Percentiles rank a stretch among this genome's conserved stretches.
Evolutionary conservation across 2,329 filamentous ascomycete species (phyloP).

Genomic region (Xylariaceae sp.): DNA sequence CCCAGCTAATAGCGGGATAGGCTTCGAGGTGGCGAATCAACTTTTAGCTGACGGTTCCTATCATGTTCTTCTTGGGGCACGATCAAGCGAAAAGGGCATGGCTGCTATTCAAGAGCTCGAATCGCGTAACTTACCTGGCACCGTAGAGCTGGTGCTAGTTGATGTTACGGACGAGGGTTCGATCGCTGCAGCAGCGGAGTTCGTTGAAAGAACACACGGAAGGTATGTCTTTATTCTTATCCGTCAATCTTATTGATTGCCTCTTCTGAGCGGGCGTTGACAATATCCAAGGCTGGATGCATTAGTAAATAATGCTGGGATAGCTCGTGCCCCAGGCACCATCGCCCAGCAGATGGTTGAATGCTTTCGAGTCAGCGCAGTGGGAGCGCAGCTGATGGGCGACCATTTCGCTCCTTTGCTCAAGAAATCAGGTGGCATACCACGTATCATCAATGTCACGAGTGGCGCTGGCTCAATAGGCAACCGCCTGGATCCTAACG

Average conservation of each 20-base stretch:
- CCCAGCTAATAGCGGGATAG: constrained; percentile 15
- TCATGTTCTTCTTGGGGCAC: constrained; percentile 12
- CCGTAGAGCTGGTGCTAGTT: constrained; percentile 9
- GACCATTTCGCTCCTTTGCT: constrained; percentile 7
- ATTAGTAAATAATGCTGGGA: constrained; percentile 17
- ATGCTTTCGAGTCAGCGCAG: constrained; percentile 11
- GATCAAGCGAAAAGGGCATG: constrained; percentile 10
- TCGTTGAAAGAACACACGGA: constrained; percentile 12
- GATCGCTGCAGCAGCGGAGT: constrained; percentile 7
- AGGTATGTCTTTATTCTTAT: constrained; percentile 1
- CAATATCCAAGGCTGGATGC: constrained; percentile 15
- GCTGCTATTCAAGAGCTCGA: not conserved
- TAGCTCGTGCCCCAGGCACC: not conserved
- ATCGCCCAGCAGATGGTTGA: constrained; percentile 12
- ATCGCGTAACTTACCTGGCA: constrained; percentile 16
- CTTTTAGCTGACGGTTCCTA: constrained; percentile 14
- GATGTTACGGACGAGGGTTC: constrained; percentile 14
- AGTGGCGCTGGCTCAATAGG: constrained; percentile 16
- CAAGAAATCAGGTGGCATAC: not conserved
- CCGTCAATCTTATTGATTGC: too few relatives aligned
- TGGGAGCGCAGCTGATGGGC: constrained; percentile 11
- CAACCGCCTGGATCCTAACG: constrained; percentile 8
- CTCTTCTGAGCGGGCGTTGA: too few relatives aligned
- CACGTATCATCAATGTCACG: constrained; percentile 14
- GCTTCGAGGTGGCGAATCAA: constrained; percentile 16